A percentile compares a stretch with the other conserved stretches of the same genome.
phyloP scores from a whole-genome alignment of 1,139 yeast genomes.

The Pichia sp. region DNA sequence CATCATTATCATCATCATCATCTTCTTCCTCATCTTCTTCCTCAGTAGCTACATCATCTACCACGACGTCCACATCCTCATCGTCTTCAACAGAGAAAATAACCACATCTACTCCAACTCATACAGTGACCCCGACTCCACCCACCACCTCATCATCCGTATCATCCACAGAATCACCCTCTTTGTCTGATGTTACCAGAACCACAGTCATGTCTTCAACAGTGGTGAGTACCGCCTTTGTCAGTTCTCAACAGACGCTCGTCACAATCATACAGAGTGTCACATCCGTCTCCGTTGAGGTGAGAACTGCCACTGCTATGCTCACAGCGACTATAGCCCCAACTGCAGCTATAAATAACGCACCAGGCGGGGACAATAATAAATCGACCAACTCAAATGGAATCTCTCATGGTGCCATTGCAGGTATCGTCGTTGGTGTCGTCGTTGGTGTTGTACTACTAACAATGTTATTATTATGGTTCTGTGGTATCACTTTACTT shows the following conservation, averaged over 20 bases:
- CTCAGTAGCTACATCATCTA: constrained; percentile 7
- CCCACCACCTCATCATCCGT: constrained; percentile 18
- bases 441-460: constrained; percentile 43
- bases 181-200: constrained; percentile 5
- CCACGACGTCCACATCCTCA: constrained; percentile 16
- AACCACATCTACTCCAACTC: constrained; percentile 18
- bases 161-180: background rate
- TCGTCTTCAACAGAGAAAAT: constrained; percentile 18
- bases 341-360: too few species aligned
- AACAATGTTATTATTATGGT: constrained; percentile 33
- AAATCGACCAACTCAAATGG: constrained; percentile 2
- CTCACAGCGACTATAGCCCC: constrained; percentile 13
- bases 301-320: constrained; percentile 12
- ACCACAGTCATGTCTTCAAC: constrained; percentile 10
- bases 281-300: constrained; percentile 12
- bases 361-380: too few species aligned
- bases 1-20: constrained; percentile 21
- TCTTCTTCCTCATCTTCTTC: constrained; percentile 14
- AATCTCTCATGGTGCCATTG: constrained; percentile 51
- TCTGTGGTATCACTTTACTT: constrained; percentile 23
- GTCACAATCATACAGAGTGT: constrained; percentile 19
- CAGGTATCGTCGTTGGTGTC: constrained; percentile 64
- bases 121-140: constrained; percentile 18
- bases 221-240: constrained; percentile 23
- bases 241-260: constrained; percentile 15